Evolutionary conservation across 2,329 filamentous ascomycete species (phyloP), one percentile per base, ranked within the genome.

Genomic region (Basipetospora chlamydospora): DNA sequence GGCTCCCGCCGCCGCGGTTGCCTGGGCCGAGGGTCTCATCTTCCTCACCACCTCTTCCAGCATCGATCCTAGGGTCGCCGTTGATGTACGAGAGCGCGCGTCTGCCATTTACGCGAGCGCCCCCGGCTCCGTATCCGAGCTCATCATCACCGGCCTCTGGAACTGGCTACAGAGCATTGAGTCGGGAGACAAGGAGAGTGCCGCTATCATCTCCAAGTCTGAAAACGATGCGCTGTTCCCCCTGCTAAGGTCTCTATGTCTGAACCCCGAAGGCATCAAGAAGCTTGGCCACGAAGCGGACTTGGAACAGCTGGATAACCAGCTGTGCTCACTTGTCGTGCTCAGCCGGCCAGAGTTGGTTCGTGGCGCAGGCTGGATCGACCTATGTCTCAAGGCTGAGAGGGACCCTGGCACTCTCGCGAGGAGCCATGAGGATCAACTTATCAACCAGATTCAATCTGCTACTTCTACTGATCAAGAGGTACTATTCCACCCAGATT

Each of bases 11-110:
- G 61, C 71, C n/a, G 67, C 67, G 42, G 57, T 72, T 37, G 73
- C 77, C 12, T 98, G 88, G 90, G 77, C 82, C 11, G 82, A 93
- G 48, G 77, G 81, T 2, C 72, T 88, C 40, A 76, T 95, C n/a
- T 92, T 81, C 52, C 61, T 82, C 12, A 70, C 88, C 31, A 76
- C 77, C 31, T 75, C 78, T 2, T 59, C 72, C 11, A 62, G 55
- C 10, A 61, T 83, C 15, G 64, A 78, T 10, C 64, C 77, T 3
- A 63, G 63, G 26, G 61, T 81, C 33, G 76, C 80, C 39, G 75
- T 77, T 43, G 67, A 76, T 45, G 73, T 78, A 4, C 66, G 66
- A 15, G 59, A 66, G 31, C 58, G 68, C 0, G 58, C 98, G 22
- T 75, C 80, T 0, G 55, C 58, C 26, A 61, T 80, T 2, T 92